A percentile compares a stretch with the other conserved stretches of the same genome.
phyloP scores from a whole-genome alignment of 2,329 filamentous ascomycete species.

The Fusarium papillatum region DNA sequence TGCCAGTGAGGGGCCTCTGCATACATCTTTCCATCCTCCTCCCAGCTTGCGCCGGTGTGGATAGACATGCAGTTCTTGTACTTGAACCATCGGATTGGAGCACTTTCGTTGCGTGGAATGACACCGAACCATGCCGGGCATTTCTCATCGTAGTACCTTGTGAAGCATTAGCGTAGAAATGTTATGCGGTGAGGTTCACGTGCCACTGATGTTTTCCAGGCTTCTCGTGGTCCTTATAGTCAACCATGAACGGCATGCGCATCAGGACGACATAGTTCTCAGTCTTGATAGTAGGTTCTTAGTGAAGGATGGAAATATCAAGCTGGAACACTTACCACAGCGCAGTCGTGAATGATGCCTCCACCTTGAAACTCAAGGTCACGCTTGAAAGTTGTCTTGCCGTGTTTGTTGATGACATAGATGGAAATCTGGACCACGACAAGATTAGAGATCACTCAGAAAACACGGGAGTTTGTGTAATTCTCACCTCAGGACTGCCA shows the following conservation, averaged over 20 bases:
- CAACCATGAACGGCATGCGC: neutral
- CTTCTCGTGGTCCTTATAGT: neutral
- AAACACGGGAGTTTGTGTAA: neutral
- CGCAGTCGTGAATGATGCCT: slow-evolving; percentile 1
- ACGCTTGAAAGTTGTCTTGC: neutral
- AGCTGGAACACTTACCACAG: neutral
- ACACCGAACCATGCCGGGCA: neutral
- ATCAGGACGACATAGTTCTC: neutral
- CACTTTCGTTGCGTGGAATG: neutral
- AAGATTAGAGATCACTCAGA: neutral
- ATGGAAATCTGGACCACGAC: neutral
- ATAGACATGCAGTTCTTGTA: slow-evolving; percentile 5
- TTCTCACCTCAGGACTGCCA: neutral
- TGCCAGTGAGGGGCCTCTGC: no score
- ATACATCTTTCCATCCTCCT: neutral
- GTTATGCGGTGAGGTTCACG: neutral
- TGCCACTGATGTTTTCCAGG: neutral
- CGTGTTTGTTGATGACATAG: neutral
- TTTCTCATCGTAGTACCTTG: neutral
- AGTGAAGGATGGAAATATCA: neutral
- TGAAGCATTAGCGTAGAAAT: neutral
- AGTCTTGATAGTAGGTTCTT: neutral
- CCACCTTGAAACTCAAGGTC: neutral
- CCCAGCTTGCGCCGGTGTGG: neutral
- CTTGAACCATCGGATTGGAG: neutral